These are phyloP conservation scores for Amanita muscaria DNA, from an alignment of 768 basidiomycete genomes.

Conservation along the genomic window DNA sequence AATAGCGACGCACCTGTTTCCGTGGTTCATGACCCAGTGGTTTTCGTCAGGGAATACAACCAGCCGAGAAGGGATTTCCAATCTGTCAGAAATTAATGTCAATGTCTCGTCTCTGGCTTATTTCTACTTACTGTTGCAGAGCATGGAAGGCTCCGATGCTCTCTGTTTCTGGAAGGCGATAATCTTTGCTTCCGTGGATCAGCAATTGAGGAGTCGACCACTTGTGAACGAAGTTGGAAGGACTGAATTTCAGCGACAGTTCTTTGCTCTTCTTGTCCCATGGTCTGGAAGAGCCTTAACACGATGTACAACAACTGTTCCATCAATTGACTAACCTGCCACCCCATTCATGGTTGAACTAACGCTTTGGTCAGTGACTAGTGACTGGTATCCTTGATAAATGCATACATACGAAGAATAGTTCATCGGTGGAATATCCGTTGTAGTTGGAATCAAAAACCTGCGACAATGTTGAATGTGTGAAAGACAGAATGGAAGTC, in stretches of 20 bases:
- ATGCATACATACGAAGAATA: conserved; percentile 65
- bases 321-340: conserved; percentile 33
- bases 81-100: conserved; percentile 29
- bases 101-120: neutral
- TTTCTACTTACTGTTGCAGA: conserved; percentile 59
- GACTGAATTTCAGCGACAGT: conserved; percentile 61
- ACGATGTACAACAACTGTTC: neutral
- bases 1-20: conserved; percentile 48
- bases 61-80: conserved; percentile 62
- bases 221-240: conserved; percentile 70
- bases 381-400: no score
- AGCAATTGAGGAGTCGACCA: conserved; percentile 83
- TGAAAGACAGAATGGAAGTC: neutral
- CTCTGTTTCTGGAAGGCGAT: conserved; percentile 78
- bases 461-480: conserved; percentile 23
- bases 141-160: conserved; percentile 82
- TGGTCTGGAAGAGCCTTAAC: conserved; percentile 30
- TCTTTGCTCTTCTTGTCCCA: conserved; percentile 56
- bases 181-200: conserved; percentile 86
- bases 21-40: conserved; percentile 82
- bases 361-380: no score
- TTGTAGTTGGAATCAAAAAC: conserved; percentile 73
- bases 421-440: conserved; percentile 86
- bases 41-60: conserved; percentile 88
- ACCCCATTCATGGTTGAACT: conserved; percentile 88